Evolutionary conservation across 768 basidiomycete species (phyloP).

Genomic region (Psilocybe cyanescens): DNA sequence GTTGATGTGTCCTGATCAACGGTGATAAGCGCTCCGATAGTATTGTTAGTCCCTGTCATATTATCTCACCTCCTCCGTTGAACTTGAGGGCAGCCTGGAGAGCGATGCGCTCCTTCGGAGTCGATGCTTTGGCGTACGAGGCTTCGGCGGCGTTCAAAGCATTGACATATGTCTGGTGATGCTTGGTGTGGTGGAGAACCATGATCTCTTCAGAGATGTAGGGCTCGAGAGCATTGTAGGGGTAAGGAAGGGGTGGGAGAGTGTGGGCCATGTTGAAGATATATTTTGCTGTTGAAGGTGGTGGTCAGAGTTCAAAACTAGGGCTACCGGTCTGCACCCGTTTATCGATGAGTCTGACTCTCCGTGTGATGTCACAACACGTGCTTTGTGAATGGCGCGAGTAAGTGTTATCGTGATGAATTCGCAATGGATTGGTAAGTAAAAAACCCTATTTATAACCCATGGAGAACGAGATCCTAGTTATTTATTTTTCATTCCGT

Average conservation of each 20-base stretch:
- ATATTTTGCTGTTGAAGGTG: background rate
- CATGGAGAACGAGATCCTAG: too few species aligned
- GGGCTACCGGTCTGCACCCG: background rate
- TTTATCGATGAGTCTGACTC: conserved; percentile 11
- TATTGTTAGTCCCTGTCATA: background rate
- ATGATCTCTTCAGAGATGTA: conserved; percentile 92
- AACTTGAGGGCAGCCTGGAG: conserved; percentile 93
- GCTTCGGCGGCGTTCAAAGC: conserved; percentile 90
- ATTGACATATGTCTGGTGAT: conserved; percentile 94
- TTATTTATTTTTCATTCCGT: too few species aligned
- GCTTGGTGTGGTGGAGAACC: conserved; percentile 93
- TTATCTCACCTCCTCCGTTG: conserved; percentile 86
- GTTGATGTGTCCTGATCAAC: conserved; percentile 79
- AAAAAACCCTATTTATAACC: too few species aligned
- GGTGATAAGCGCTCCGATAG: conserved; percentile 20
- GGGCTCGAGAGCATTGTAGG: conserved; percentile 92
- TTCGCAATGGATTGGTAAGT: too few species aligned
- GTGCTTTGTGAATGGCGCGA: too few species aligned
- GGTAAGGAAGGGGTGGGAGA: conserved; percentile 76
- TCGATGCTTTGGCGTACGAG: conserved; percentile 64
- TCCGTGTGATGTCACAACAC: too few species aligned
- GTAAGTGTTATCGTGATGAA: too few species aligned
- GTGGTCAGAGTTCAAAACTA: conserved; percentile 6
- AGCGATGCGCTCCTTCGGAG: conserved; percentile 81
- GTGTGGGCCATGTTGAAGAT: conserved; percentile 45